Percentiles rank a stretch among this genome's conserved stretches.
These are phyloP conservation scores for Ilyonectria sp. DNA, from an alignment of 2,329 filamentous ascomycete species.

Conservation along the genomic window DNA sequence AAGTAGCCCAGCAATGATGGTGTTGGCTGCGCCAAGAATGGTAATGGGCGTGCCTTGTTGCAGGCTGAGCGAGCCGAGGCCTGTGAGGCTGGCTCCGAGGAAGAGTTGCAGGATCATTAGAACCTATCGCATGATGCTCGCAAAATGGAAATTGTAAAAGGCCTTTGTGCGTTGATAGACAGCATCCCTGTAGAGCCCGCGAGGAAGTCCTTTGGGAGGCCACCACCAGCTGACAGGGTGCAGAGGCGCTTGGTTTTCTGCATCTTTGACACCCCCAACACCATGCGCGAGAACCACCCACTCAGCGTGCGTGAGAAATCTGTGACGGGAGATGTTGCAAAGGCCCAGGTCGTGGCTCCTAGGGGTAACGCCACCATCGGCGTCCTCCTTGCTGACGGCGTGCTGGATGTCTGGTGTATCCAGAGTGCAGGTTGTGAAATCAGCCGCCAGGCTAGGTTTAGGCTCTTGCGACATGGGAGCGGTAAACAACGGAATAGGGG, in stretches of 20 bases:
- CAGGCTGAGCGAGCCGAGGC: constrained; percentile 61
- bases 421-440: not conserved
- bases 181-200: constrained; percentile 65
- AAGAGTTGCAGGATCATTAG: constrained; percentile 66
- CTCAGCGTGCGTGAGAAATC: constrained; percentile 61
- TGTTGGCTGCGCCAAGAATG: constrained; percentile 65
- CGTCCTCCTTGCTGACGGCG: not conserved
- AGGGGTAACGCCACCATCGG: not conserved
- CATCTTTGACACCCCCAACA: constrained; percentile 62
- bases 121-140: constrained; percentile 61
- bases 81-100: constrained; percentile 64
- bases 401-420: not conserved
- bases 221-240: constrained; percentile 61
- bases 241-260: constrained; percentile 59
- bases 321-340: constrained; percentile 43
- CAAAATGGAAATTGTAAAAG: constrained; percentile 60
- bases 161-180: constrained; percentile 61
- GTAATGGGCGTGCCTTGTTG: constrained; percentile 61
- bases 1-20: constrained; percentile 64
- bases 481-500: not conserved
- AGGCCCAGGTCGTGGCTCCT: not conserved
- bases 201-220: constrained; percentile 63
- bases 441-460: not conserved
- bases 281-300: constrained; percentile 64
- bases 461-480: constrained; percentile 7